Evolutionary conservation across 2,329 filamentous ascomycete species (phyloP).

Genomic region (Phaeosphaeriaceae sp.): DNA sequence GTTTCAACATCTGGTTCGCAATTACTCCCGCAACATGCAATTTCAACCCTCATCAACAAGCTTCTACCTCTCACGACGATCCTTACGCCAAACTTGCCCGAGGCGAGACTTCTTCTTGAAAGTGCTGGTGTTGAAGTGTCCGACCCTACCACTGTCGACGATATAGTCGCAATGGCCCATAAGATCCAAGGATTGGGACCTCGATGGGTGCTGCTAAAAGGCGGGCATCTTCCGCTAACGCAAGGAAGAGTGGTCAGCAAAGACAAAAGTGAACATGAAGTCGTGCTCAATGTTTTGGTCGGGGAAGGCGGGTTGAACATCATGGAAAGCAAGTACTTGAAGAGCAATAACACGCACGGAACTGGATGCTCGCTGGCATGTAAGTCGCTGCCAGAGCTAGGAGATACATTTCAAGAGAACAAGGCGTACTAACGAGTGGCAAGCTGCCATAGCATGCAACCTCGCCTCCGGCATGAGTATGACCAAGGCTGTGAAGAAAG

Average conservation of each 20-base stretch:
- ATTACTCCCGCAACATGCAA: constrained; percentile 71
- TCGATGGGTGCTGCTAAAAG: constrained; percentile 84
- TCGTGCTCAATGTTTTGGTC: constrained; percentile 80
- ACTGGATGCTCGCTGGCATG: constrained; percentile 94
- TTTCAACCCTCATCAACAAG: constrained; percentile 64
- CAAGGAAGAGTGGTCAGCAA: constrained; percentile 66
- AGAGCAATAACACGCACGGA: constrained; percentile 85
- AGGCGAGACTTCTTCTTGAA: constrained; percentile 70
- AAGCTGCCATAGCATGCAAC: constrained; percentile 75
- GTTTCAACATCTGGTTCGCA: constrained; percentile 80
- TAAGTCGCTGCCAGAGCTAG: constrained; percentile 50
- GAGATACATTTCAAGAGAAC: background rate
- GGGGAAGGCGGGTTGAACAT: constrained; percentile 65
- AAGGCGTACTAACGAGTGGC: background rate
- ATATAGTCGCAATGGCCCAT: constrained; percentile 73
- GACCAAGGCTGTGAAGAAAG: constrained; percentile 67
- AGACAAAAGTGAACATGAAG: constrained; percentile 63
- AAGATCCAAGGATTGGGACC: constrained; percentile 73
- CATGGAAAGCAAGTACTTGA: constrained; percentile 74
- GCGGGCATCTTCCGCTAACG: constrained; percentile 84
- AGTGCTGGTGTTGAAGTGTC: constrained; percentile 55
- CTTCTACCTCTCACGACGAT: constrained; percentile 72
- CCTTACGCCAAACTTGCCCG: constrained; percentile 79
- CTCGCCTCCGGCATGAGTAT: constrained; percentile 67
- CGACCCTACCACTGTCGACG: constrained; percentile 65